Evolutionary conservation across 768 basidiomycete genomes (phyloP), one percentile per base, ranked within the genome.

Genomic region (Lentinula raphanica): DNA sequence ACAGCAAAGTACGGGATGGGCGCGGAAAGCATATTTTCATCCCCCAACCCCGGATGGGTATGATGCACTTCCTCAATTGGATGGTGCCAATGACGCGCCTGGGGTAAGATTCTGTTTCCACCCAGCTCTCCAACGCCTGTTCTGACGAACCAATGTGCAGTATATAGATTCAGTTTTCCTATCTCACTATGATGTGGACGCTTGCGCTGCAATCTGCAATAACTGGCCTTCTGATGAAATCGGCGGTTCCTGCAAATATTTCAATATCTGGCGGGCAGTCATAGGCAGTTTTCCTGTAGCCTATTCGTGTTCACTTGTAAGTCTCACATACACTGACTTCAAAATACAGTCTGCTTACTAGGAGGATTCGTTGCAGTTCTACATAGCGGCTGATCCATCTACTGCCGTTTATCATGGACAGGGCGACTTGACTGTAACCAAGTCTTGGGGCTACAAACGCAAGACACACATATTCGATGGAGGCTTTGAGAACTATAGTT

Each of bases 151-250:
- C 0, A 19, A 2, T 15, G 0, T 44, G 36, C 25, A 27, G 79
- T 81, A 80, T 64, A 79, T 79, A 78, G 78, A 78, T 58, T 81
- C 78, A 58, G 76, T 72, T 11, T 79, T 79, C 68, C 67, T 80
- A 19, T 74, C 76, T 59, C 67, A 71, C 49, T 81, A 81, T 62
- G 79, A 80, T 58, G 76, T 76, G 50, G 61, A 71, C 7, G 76
- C 76, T 5, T 81, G 79, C 50, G 76, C 79, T 13, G 64, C 66
- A 17, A 69, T 74, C 29, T 81, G 79, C 64, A 79, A 77, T 56
- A 68, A 67, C 12, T 74, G 78, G 28, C 74, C 69, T 7, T 68
- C 74, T 3, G 78, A 81, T 58, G 63, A 68, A 5, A 60, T 60
- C 31, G 78, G 78, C 28, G 79, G 79, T 45, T 73, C 71, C 5